Evolutionary conservation across 768 basidiomycete species (phyloP).

Genomic region (Rhodosporidiobolus sp.): DNA sequence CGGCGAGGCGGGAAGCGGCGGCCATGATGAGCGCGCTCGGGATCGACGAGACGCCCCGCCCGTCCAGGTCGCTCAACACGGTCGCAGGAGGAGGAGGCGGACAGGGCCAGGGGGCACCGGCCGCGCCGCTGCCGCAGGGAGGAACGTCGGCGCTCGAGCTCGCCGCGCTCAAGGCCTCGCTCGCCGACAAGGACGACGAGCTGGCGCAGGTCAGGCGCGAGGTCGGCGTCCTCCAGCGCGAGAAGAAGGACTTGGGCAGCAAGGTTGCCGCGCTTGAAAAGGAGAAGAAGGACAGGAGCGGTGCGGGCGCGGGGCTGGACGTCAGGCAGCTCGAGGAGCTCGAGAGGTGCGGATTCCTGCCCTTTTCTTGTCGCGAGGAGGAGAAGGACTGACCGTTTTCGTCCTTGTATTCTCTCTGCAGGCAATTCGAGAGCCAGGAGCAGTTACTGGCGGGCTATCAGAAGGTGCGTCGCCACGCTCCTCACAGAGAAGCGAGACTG

Average conservation of each 20-base stretch:
- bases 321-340: slow-evolving; percentile 31
- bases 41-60: slow-evolving; percentile 8
- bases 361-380: background rate
- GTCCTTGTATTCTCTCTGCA: too few species aligned
- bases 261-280: background rate
- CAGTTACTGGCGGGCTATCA: slow-evolving; percentile 22
- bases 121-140: background rate
- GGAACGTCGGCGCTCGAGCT: background rate
- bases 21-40: slow-evolving; percentile 1
- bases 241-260: slow-evolving; percentile 11
- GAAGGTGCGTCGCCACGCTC: background rate
- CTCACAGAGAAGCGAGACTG: too few species aligned
- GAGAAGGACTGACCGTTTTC: slow-evolving; percentile 1
- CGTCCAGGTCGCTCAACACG: background rate
- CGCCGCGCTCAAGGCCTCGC: background rate
- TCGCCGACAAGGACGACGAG: slow-evolving; percentile 19
- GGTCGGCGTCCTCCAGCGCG: background rate
- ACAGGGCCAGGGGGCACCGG: too few species aligned
- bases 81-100: too few species aligned
- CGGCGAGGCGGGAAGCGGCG: slow-evolving; percentile 15
- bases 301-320: slow-evolving; percentile 11
- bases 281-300: background rate
- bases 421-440: slow-evolving; percentile 18
- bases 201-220: slow-evolving; percentile 7
- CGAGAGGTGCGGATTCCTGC: background rate